Evolutionary conservation across 2,329 filamentous ascomycete species (phyloP).

Genomic region (Neofusicoccum cordaticola): DNA sequence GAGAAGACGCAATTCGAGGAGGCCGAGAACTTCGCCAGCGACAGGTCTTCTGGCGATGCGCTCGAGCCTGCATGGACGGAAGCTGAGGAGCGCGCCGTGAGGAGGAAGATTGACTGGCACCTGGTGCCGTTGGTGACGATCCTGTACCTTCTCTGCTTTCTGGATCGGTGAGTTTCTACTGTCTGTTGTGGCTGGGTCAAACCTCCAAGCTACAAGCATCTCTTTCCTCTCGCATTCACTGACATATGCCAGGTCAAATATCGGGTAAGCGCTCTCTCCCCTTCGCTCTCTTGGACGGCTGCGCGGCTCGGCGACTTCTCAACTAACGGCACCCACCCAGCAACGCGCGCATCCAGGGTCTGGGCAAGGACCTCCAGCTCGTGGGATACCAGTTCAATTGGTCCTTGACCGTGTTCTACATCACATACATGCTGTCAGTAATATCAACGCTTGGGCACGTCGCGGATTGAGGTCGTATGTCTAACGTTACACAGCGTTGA

Average conservation of each 20-base stretch:
- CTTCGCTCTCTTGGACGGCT: no score
- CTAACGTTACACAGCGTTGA: conserved; percentile 38
- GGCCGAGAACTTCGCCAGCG: not conserved
- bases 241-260: not conserved
- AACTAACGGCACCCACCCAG: not conserved
- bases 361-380: conserved; percentile 50
- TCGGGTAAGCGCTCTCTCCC: not conserved
- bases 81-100: conserved; percentile 49
- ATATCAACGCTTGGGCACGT: conserved; percentile 28
- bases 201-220: no score
- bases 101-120: conserved; percentile 54
- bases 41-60: conserved; percentile 6
- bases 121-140: conserved; percentile 53
- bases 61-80: conserved; percentile 48
- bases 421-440: conserved; percentile 49
- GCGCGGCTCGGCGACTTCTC: not conserved
- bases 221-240: not conserved
- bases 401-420: conserved; percentile 58
- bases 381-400: conserved; percentile 55
- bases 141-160: conserved; percentile 54
- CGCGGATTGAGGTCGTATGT: conserved; percentile 30
- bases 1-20: not conserved
- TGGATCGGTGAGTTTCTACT: conserved; percentile 31
- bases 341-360: conserved; percentile 50
- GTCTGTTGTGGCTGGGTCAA: not conserved